These are phyloP conservation scores for Jaminaea rosea DNA, from an alignment of 1,284 basidiomycete species.

Conservation along the genomic window DNA sequence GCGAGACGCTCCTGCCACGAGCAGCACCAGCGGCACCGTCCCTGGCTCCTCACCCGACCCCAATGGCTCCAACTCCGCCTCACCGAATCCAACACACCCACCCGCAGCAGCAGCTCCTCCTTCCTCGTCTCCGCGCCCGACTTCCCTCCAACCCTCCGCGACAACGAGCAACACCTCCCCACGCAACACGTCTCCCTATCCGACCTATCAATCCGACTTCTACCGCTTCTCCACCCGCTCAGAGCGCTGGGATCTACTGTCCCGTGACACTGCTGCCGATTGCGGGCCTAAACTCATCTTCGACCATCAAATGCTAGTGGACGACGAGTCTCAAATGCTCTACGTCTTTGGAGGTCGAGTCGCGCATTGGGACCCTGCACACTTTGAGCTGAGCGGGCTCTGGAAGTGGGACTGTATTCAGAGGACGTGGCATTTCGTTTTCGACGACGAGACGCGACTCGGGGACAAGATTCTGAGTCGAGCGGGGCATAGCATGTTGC, in stretches of 20 bases:
- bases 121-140: constrained; percentile 8
- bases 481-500: constrained; percentile 46
- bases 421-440: constrained; percentile 37
- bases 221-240: constrained; percentile 44
- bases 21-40: too few species aligned
- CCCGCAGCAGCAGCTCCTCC: constrained; percentile 6
- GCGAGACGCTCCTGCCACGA: not conserved
- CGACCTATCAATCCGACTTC: constrained; percentile 36
- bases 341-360: constrained; percentile 71
- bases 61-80: not conserved
- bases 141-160: not conserved
- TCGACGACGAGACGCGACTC: constrained; percentile 34
- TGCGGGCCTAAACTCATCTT: constrained; percentile 67
- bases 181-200: constrained; percentile 6
- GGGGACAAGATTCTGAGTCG: constrained; percentile 20
- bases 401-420: constrained; percentile 43
- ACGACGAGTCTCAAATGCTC: constrained; percentile 61
- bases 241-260: constrained; percentile 44
- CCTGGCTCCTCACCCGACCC: too few species aligned
- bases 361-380: constrained; percentile 53
- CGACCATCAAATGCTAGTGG: constrained; percentile 72
- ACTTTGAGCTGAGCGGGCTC: constrained; percentile 42
- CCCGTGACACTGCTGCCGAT: constrained; percentile 45
- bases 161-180: not conserved
- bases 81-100: not conserved